Evolutionary conservation across 495 filamentous ascomycete species (phyloP).

Genomic region (Penicillium simplicissimum): DNA sequence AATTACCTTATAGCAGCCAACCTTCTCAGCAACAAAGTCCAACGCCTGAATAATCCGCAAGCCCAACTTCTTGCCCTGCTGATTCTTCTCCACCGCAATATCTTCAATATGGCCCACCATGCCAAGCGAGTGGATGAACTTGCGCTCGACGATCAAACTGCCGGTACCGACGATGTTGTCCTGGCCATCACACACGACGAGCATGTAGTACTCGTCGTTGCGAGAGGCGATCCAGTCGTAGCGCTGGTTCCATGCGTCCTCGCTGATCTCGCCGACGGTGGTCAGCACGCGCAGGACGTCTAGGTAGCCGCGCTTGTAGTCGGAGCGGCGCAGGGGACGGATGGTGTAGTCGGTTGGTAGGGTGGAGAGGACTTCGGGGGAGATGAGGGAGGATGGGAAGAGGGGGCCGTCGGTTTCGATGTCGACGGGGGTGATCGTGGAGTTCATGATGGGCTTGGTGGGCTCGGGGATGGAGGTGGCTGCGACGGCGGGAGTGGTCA

Average conservation of each 20-base stretch:
- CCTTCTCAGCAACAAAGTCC: conserved; percentile 79
- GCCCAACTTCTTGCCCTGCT: conserved; percentile 96
- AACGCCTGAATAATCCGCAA: conserved; percentile 91
- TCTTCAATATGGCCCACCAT: conserved; percentile 97
- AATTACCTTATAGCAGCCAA: conserved; percentile 86
- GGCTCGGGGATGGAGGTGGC: conserved; percentile 15
- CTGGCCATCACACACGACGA: conserved; percentile 75
- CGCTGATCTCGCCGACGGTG: conserved; percentile 83
- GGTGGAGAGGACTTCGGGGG: conserved; percentile 64
- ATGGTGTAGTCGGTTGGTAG: conserved; percentile 81
- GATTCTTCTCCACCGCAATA: conserved; percentile 89
- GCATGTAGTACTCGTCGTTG: conserved; percentile 79
- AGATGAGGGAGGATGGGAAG: conserved; percentile 77
- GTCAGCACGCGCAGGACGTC: conserved; percentile 91
- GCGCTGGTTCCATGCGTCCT: conserved; percentile 71
- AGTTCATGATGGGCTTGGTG: conserved; percentile 24
- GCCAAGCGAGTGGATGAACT: conserved; percentile 52
- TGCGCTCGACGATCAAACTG: conserved; percentile 73
- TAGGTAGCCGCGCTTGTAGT: conserved; percentile 76
- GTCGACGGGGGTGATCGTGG: conserved; percentile 52
- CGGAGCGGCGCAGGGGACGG: conserved; percentile 74
- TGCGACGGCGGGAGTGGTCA: conserved; percentile 19
- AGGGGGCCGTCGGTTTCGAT: conserved; percentile 57
- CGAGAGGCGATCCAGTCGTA: conserved; percentile 82
- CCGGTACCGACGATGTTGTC: conserved; percentile 81